These are phyloP conservation scores for Cystofilobasidium bisporidii DNA, from an alignment of 768 basidiomycete species.

Conservation along the genomic window DNA sequence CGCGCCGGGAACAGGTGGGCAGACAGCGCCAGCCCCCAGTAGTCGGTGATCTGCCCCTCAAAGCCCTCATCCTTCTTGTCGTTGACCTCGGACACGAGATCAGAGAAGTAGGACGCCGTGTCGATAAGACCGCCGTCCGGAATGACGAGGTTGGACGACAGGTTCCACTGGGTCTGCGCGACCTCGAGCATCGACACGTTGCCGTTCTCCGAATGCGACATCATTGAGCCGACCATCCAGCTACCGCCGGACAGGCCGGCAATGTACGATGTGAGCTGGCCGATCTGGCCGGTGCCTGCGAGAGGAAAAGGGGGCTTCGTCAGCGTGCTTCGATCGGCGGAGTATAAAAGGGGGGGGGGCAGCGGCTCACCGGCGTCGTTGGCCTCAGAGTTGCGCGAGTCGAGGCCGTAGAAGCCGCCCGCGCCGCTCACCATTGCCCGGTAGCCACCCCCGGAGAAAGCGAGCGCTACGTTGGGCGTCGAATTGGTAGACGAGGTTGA, in stretches of 20 bases:
- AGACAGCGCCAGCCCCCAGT: slow-evolving; percentile 26
- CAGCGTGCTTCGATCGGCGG: no score
- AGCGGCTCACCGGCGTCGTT: not conserved
- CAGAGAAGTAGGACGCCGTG: slow-evolving; percentile 37
- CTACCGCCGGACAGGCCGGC: slow-evolving; percentile 23
- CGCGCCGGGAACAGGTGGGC: slow-evolving; percentile 34
- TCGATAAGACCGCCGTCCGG: slow-evolving; percentile 30
- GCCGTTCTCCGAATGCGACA: slow-evolving; percentile 38
- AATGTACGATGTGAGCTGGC: slow-evolving; percentile 18
- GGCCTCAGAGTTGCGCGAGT: slow-evolving; percentile 17
- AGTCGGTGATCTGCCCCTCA: slow-evolving; percentile 35
- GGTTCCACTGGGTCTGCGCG: slow-evolving; percentile 38
- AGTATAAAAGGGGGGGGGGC: no score
- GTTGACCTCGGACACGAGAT: slow-evolving; percentile 35
- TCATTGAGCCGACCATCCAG: slow-evolving; percentile 20
- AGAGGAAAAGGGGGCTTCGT: no score
- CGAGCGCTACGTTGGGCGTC: slow-evolving; percentile 17
- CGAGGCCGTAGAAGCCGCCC: slow-evolving; percentile 14
- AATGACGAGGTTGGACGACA: slow-evolving; percentile 37
- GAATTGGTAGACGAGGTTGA: slow-evolving; percentile 10
- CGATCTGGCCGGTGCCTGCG: slow-evolving; percentile 15
- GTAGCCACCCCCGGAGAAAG: slow-evolving; percentile 26
- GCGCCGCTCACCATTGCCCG: slow-evolving; percentile 21
- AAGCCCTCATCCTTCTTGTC: slow-evolving; percentile 37
- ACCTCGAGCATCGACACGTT: slow-evolving; percentile 34